These are phyloP conservation scores for Scytalidium sp. DNA, from an alignment of 2,329 filamentous ascomycete genomes.

Conservation along the genomic window DNA sequence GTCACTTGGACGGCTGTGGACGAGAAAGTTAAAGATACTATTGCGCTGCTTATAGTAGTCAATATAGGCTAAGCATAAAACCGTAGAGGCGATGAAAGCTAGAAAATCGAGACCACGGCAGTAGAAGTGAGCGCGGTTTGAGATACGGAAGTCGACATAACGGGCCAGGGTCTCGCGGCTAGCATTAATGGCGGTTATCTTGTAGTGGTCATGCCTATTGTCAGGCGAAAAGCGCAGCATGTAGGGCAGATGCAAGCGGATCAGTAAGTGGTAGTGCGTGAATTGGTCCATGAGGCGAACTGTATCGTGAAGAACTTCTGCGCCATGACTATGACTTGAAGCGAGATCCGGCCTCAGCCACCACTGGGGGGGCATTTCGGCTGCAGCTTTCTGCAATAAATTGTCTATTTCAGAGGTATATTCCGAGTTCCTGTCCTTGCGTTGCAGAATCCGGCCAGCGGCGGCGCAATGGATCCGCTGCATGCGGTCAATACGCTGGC, in stretches of 20 bases:
- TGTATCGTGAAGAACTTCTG: conserved; percentile 27
- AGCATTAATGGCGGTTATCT: conserved; percentile 32
- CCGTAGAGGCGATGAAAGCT: conserved; percentile 34
- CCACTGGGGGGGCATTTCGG: conserved; percentile 30
- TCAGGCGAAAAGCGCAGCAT: conserved; percentile 22
- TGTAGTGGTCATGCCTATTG: conserved; percentile 27
- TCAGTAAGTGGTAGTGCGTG: conserved; percentile 32
- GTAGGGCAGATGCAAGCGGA: conserved; percentile 37
- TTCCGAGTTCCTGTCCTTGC: too few relatives aligned
- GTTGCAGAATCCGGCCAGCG: too few relatives aligned
- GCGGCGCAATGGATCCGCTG: too few relatives aligned
- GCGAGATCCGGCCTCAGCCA: conserved; percentile 30
- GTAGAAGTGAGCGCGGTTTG: conserved; percentile 26
- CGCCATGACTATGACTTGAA: conserved; percentile 11
- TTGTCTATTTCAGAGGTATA: conserved; percentile 32
- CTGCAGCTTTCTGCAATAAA: conserved; percentile 27
- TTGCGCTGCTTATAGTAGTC: too few relatives aligned
- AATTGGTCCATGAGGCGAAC: conserved; percentile 30
- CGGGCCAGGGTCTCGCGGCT: conserved; percentile 34
- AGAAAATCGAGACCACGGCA: conserved; percentile 36
- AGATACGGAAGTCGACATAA: conserved; percentile 30
- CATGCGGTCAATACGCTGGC: too few relatives aligned
- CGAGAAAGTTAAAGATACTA: too few relatives aligned
- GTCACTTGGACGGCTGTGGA: too few relatives aligned
- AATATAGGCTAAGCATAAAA: conserved; percentile 35